Evolutionary conservation across 352 stramenopile genomes (phyloP).

Genomic region (Globisporangium canariense): DNA sequence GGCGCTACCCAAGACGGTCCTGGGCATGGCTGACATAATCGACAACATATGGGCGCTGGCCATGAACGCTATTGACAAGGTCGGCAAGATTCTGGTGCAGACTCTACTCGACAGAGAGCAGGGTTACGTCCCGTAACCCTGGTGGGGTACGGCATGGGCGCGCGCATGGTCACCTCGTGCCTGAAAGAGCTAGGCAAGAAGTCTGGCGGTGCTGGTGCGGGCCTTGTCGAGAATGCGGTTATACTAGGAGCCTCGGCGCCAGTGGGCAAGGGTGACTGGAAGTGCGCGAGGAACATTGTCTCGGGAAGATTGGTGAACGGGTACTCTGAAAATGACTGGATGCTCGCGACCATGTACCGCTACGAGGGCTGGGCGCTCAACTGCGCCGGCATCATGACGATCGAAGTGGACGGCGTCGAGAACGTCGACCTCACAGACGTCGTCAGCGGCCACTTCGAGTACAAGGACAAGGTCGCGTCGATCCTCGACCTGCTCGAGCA

Average conservation of each 20-base stretch:
- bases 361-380: constrained; percentile 82
- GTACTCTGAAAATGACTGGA: constrained; percentile 89
- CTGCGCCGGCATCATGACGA: constrained; percentile 61
- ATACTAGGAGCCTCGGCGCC: constrained; percentile 80
- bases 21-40: constrained; percentile 70
- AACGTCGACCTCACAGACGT: constrained; percentile 80
- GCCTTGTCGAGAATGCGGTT: constrained; percentile 88
- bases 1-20: constrained; percentile 62
- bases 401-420: constrained; percentile 71
- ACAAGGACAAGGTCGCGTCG: constrained; percentile 84
- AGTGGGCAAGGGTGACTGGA: constrained; percentile 64
- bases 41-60: constrained; percentile 82
- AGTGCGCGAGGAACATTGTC: constrained; percentile 59
- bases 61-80: constrained; percentile 72
- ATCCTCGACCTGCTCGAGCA: constrained; percentile 68
- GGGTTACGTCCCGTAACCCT: constrained; percentile 83
- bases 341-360: constrained; percentile 89
- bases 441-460: constrained; percentile 81
- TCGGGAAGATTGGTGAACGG: constrained; percentile 88
- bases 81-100: constrained; percentile 68
- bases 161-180: constrained; percentile 86
- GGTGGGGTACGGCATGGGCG: constrained; percentile 89
- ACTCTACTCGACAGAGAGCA: constrained; percentile 63
- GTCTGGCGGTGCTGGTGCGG: constrained; percentile 40
- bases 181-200: constrained; percentile 82